A percentile compares a stretch with the other conserved stretches of the same genome.
phyloP scores from a whole-genome alignment of 2,329 filamentous ascomycete species.

The Grosmannia huntii region DNA sequence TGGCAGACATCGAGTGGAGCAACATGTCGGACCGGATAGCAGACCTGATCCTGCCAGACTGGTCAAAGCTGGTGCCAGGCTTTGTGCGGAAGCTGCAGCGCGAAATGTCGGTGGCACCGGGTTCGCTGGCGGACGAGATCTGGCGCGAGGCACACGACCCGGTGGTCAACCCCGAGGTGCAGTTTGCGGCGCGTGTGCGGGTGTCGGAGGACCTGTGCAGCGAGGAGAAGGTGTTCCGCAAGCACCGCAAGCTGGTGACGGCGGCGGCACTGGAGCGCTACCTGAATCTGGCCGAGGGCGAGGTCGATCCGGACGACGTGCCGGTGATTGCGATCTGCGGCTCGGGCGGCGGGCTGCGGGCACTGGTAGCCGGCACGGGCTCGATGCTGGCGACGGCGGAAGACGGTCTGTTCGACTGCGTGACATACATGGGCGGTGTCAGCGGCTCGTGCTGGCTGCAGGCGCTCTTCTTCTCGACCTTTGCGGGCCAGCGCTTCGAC shows the following conservation, averaged over 20 bases:
- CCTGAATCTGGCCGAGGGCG: slow-evolving; percentile 55
- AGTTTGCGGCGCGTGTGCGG: slow-evolving; percentile 67
- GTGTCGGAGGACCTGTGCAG: slow-evolving; percentile 70
- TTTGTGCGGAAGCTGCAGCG: slow-evolving; percentile 73
- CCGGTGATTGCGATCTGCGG: slow-evolving; percentile 89
- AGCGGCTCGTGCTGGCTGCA: slow-evolving; percentile 96
- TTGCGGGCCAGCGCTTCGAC: slow-evolving; percentile 54
- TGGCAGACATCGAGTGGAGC: slow-evolving; percentile 43
- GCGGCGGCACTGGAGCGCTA: slow-evolving; percentile 69
- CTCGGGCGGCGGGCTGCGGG: slow-evolving; percentile 81
- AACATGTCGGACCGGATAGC: slow-evolving; percentile 46
- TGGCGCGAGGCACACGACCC: slow-evolving; percentile 86
- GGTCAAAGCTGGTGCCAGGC: slow-evolving; percentile 63
- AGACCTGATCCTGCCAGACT: slow-evolving; percentile 65
- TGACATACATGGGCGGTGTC: slow-evolving; percentile 90
- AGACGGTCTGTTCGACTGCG: slow-evolving; percentile 82
- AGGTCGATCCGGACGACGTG: slow-evolving; percentile 83
- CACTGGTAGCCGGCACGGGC: slow-evolving; percentile 79
- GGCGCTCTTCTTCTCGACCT: slow-evolving; percentile 69
- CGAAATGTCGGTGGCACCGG: slow-evolving; percentile 77
- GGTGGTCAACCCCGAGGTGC: slow-evolving; percentile 73
- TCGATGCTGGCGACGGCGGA: slow-evolving; percentile 76
- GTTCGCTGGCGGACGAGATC: slow-evolving; percentile 82
- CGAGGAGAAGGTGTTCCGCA: slow-evolving; percentile 67
- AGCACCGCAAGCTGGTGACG: slow-evolving; percentile 54